These are phyloP conservation scores for Halophytophthora polymorphica DNA, from an alignment of 352 stramenopile genomes.

Conservation along the genomic window DNA sequence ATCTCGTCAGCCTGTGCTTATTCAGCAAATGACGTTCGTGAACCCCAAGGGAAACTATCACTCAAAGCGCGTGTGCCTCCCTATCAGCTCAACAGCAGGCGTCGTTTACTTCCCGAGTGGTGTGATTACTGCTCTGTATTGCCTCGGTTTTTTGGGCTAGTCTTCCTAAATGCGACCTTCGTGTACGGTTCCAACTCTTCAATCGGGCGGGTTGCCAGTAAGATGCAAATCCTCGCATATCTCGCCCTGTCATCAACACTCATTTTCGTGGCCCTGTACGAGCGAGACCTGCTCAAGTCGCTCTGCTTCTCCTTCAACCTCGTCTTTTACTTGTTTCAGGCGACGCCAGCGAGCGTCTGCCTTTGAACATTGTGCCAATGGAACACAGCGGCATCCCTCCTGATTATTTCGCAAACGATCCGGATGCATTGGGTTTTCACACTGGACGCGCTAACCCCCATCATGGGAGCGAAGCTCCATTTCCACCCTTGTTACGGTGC, in stretches of 20 bases:
- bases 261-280: slow-evolving; percentile 16
- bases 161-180: background rate
- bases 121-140: slow-evolving; percentile 7
- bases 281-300: slow-evolving; percentile 25
- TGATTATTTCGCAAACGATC: slow-evolving; percentile 17
- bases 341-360: slow-evolving; percentile 20
- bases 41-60: too few relatives aligned
- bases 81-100: too few relatives aligned
- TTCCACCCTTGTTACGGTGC: slow-evolving; percentile 15
- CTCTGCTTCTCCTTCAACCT: slow-evolving; percentile 41
- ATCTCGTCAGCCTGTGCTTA: background rate
- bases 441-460: slow-evolving; percentile 27
- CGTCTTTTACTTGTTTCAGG: slow-evolving; percentile 29
- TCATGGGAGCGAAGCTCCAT: slow-evolving; percentile 19
- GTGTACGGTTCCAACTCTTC: too few relatives aligned
- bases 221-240: background rate
- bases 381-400: slow-evolving; percentile 6
- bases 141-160: background rate
- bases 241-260: slow-evolving; percentile 7
- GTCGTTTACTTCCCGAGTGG: background rate
- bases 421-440: slow-evolving; percentile 31
- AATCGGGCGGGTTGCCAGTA: background rate
- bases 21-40: slow-evolving; percentile 12
- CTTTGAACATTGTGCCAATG: slow-evolving; percentile 24
- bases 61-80: too few relatives aligned